Evolutionary conservation across 1,284 basidiomycete genomes (phyloP).

Genomic region (Hymenochaete sp.): DNA sequence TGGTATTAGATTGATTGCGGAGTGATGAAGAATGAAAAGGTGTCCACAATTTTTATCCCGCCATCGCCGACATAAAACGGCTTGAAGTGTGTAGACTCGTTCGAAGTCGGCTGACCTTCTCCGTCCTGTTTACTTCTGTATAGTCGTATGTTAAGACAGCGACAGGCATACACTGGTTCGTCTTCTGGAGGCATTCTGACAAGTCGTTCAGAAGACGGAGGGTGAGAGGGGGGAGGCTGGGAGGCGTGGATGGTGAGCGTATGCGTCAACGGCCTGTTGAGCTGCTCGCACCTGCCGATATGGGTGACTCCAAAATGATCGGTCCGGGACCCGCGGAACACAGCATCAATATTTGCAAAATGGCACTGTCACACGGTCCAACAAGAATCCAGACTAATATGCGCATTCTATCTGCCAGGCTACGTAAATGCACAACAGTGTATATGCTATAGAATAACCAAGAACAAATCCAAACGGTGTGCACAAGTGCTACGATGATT

Average conservation of each 20-base stretch:
- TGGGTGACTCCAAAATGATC: too few species aligned
- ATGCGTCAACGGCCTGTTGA: neutral
- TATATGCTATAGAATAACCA: too few species aligned
- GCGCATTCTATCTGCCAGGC: too few species aligned
- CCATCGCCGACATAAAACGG: constrained; percentile 57
- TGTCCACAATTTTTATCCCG: constrained; percentile 56
- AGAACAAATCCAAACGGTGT: too few species aligned
- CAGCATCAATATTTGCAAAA: too few species aligned
- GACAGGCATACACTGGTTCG: constrained; percentile 41
- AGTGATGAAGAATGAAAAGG: neutral
- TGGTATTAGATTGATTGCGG: constrained; percentile 1
- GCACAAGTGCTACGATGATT: neutral
- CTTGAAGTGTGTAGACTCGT: constrained; percentile 37
- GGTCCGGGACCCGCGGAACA: neutral
- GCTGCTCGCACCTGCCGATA: too few species aligned
- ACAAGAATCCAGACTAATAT: too few species aligned
- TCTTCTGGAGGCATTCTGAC: too few species aligned
- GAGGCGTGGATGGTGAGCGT: neutral
- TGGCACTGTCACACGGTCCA: neutral
- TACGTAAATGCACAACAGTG: too few species aligned
- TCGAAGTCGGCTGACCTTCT: constrained; percentile 7
- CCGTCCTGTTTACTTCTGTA: constrained; percentile 19
- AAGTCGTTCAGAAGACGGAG: too few species aligned
- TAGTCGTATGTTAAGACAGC: constrained; percentile 64
- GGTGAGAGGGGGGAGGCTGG: neutral